A percentile compares a stretch with the other conserved stretches of the same genome.
Evolutionary conservation across 345 rosid species (phyloP).

Genomic region (Eutrema yunnanense): DNA sequence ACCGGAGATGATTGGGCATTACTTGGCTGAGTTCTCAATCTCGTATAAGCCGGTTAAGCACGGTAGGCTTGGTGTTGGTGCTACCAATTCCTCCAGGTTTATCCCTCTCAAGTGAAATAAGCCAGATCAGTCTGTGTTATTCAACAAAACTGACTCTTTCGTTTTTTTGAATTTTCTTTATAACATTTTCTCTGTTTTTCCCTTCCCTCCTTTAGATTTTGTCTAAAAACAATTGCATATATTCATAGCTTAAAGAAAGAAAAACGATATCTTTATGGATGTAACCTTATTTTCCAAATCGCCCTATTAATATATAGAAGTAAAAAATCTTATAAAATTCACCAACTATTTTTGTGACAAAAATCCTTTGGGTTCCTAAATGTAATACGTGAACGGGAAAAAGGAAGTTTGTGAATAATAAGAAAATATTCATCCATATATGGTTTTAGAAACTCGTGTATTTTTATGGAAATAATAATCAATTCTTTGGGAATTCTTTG

Average conservation of each 20-base stretch:
- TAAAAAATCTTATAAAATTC: too few species aligned
- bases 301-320: too few species aligned
- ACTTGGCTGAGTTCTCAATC: constrained; percentile 50
- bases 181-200: neutral
- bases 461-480: neutral
- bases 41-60: constrained; percentile 68
- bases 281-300: too few species aligned
- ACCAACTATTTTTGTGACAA: too few species aligned
- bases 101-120: constrained; percentile 58
- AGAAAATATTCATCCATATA: neutral
- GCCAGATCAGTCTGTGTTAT: neutral
- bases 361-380: too few species aligned
- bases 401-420: neutral
- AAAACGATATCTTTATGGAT: too few species aligned
- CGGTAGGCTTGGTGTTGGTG: constrained; percentile 75
- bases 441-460: neutral
- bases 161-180: neutral
- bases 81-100: constrained; percentile 79
- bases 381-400: too few species aligned
- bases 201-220: neutral
- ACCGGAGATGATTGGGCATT: constrained; percentile 24
- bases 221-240: neutral
- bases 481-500: neutral
- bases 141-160: neutral
- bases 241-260: too few species aligned